phyloP scores from a whole-genome alignment of 225 moss, liverwort and hornwort genomes.

The Ulota crispa region DNA sequence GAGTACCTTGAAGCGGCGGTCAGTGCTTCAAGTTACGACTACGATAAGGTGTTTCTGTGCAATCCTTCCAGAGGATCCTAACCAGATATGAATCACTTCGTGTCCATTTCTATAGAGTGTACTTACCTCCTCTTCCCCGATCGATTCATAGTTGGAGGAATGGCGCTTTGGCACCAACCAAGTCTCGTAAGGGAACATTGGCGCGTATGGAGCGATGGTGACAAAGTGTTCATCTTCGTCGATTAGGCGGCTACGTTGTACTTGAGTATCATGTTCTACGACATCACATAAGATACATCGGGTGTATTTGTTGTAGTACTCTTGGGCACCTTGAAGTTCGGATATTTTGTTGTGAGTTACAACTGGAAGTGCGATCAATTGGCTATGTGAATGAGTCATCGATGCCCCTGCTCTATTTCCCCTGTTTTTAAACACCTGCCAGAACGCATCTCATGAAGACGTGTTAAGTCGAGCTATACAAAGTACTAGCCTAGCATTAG shows the following conservation, averaged over 20 bases:
- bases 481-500: neutral
- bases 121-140: constrained; percentile 54
- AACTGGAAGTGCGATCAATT: constrained; percentile 73
- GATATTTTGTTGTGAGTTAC: constrained; percentile 54
- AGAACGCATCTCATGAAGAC: constrained; percentile 2
- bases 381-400: constrained; percentile 88
- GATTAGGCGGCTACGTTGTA: constrained; percentile 48
- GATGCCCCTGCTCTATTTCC: constrained; percentile 91
- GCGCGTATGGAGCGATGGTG: constrained; percentile 66
- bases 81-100: neutral
- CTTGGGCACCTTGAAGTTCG: constrained; percentile 53
- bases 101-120: neutral
- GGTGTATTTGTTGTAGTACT: constrained; percentile 35
- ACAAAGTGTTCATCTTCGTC: constrained; percentile 61
- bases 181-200: constrained; percentile 76
- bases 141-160: constrained; percentile 64
- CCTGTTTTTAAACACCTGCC: constrained; percentile 85
- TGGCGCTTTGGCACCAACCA: constrained; percentile 79
- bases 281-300: constrained; percentile 69
- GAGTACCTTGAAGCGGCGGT: neutral
- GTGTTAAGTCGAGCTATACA: neutral
- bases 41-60: neutral
- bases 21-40: neutral
- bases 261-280: constrained; percentile 31
- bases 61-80: neutral